phyloP scores from a whole-genome alignment of 345 rosid genomes.

The Camelina laxa region DNA sequence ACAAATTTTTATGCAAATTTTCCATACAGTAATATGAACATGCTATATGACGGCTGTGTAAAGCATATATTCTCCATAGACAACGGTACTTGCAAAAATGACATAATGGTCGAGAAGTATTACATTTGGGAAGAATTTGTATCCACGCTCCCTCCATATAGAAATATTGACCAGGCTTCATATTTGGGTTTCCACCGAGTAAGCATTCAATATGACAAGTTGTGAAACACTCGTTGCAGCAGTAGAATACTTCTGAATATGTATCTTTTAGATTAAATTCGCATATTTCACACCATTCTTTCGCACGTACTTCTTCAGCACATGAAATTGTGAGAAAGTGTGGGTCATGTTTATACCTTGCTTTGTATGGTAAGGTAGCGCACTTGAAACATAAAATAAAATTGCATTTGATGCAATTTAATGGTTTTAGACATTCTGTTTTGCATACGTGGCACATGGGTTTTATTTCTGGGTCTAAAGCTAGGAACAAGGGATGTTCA shows the following conservation, averaged over 20 bases:
- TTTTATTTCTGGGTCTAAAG: not conserved
- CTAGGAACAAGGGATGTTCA: not conserved
- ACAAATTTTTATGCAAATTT: not conserved
- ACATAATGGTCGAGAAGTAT: not conserved
- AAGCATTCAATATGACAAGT: not conserved
- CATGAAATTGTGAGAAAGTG: not conserved
- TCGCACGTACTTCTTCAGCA: not conserved
- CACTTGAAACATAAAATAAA: not conserved
- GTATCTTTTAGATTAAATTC: not conserved
- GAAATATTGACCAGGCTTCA: not conserved
- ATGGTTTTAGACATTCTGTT: not conserved
- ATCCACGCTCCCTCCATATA: too few relatives aligned
- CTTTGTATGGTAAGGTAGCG: not conserved
- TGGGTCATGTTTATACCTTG: conserved; percentile 3
- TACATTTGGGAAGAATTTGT: not conserved
- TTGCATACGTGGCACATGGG: not conserved
- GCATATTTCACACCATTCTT: conserved; percentile 1
- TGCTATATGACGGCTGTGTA: not conserved
- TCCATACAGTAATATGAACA: not conserved
- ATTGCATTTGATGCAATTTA: not conserved
- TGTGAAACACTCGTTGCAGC: not conserved
- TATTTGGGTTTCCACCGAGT: not conserved
- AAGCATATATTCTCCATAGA: not conserved
- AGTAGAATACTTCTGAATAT: not conserved
- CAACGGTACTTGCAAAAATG: not conserved